phyloP scores from a whole-genome alignment of 2,329 filamentous ascomycete species.

The Periconia sp. region DNA sequence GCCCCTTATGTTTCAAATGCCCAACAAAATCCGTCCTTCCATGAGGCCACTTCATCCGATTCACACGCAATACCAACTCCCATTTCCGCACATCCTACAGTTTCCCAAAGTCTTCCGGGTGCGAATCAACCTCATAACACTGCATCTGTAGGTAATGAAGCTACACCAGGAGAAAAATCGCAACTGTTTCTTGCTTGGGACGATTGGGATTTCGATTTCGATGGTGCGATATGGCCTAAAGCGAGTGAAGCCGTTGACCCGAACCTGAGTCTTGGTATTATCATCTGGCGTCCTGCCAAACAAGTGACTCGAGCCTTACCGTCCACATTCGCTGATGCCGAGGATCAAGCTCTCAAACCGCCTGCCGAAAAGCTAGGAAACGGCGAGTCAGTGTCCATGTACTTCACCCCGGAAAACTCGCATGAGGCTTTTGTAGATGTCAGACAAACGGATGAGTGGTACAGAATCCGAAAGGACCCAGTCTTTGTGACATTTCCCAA shows the following conservation, averaged over 20 bases:
- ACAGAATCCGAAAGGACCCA: conserved; percentile 56
- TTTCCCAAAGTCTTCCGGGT: conserved; percentile 15
- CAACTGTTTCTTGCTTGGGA: conserved; percentile 44
- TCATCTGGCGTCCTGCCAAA: conserved; percentile 53
- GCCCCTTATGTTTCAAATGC: conserved; percentile 19
- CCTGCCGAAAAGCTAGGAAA: conserved; percentile 43
- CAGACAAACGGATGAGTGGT: conserved; percentile 57
- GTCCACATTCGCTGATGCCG: conserved; percentile 51
- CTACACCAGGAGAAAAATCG: conserved; percentile 25
- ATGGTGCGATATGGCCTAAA: conserved; percentile 52
- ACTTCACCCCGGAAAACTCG: conserved; percentile 52
- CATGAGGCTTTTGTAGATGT: conserved; percentile 55
- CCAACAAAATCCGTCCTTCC: conserved; percentile 23
- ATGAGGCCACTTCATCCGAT: no score
- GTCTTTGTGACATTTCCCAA: conserved; percentile 55
- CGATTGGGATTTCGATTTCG: conserved; percentile 52
- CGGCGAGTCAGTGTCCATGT: conserved; percentile 57
- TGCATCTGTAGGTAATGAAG: conserved; percentile 26
- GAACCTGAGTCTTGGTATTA: conserved; percentile 53
- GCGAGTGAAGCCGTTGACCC: conserved; percentile 53
- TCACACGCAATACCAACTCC: conserved; percentile 37
- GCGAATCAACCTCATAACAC: conserved; percentile 20
- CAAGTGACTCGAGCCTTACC: conserved; percentile 52
- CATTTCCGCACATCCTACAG: conserved; percentile 25
- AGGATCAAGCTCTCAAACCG: conserved; percentile 50